Base-by-base conservation (phyloP, 1,139 yeast genomes). In the Pneumocystis sp. region DNA sequence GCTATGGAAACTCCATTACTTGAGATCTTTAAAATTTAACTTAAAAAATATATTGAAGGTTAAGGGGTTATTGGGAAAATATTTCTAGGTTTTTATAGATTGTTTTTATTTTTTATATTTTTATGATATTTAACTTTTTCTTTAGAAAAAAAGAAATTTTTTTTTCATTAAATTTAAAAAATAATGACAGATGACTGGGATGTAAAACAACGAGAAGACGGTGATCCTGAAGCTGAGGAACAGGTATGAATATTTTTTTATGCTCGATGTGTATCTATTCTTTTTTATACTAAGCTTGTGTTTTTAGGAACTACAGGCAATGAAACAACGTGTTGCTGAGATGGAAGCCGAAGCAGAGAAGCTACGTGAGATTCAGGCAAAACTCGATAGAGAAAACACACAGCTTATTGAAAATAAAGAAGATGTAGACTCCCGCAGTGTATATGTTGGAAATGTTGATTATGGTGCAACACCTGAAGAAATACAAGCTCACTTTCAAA, bases 381-480 rank as follows among this genome's bases (percentile, higher is more conserved):
- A 80, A 63, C 73, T 81, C 25, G 80, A 79, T 50, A 76, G 76
- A 62, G 83, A 80, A 65, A 76, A 77, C 45, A 78, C 78, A 40
- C 80, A 74, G 61, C 73, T 76, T 61, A 72, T 72, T 61, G 85
- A 82, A 65, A 81, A 80, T 68, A 81, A 80, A 69, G 82, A 80
- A 66, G 85, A 82, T 65, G 78, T 84, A 35, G 97, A 91, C 74
- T 81, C 89, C 2, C 81, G 95, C 67, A 87, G 96, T 1, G 81
- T 91, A 35, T 91, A 87, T 74, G 89, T 91, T 29, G 96, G 96
- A 25, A 89, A 89, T 72, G 95, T 91, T 34, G 95, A 89, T 72
- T 86, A 85, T 71, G 86, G 83, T 15, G 77, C 91, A 2, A 83
- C 91, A 3, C 96, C 96, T 10, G 84, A 85, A 68, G 93, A 87